phyloP scores from a whole-genome alignment of 371 early-diverging fungal species.

The Apophysomyces sp. region DNA sequence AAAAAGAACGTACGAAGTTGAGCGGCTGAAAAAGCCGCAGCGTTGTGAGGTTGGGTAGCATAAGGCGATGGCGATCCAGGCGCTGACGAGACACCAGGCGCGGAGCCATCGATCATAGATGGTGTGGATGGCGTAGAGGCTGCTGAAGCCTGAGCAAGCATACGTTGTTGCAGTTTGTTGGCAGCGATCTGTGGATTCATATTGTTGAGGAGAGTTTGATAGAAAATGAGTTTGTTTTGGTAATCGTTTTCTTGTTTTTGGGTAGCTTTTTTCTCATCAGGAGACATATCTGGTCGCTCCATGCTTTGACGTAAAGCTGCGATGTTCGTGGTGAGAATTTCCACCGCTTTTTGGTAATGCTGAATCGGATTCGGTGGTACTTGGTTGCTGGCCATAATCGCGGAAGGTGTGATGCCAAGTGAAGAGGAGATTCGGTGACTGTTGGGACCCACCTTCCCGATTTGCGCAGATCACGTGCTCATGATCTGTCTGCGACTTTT shows the following conservation, averaged over 20 bases:
- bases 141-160: slow-evolving; percentile 16
- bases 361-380: slow-evolving; percentile 26
- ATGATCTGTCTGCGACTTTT: too few relatives aligned
- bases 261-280: slow-evolving; percentile 26
- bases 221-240: slow-evolving; percentile 25
- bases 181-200: slow-evolving; percentile 27
- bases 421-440: background rate
- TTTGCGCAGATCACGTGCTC: too few relatives aligned
- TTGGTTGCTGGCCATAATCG: slow-evolving; percentile 9
- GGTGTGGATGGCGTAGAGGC: slow-evolving; percentile 18
- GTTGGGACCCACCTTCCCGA: too few relatives aligned
- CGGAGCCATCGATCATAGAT: slow-evolving; percentile 17
- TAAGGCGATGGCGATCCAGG: slow-evolving; percentile 7
- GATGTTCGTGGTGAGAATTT: slow-evolving; percentile 28
- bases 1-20: slow-evolving; percentile 25
- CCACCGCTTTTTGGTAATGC: slow-evolving; percentile 34
- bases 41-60: background rate
- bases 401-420: background rate
- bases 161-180: slow-evolving; percentile 27
- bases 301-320: slow-evolving; percentile 25
- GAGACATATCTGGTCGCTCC: slow-evolving; percentile 33
- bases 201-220: slow-evolving; percentile 32
- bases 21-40: slow-evolving; percentile 15
- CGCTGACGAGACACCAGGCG: slow-evolving; percentile 12
- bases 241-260: slow-evolving; percentile 32